Base-by-base conservation (phyloP, 768 basidiomycete species). In the Leucogyrophana mollusca region DNA sequence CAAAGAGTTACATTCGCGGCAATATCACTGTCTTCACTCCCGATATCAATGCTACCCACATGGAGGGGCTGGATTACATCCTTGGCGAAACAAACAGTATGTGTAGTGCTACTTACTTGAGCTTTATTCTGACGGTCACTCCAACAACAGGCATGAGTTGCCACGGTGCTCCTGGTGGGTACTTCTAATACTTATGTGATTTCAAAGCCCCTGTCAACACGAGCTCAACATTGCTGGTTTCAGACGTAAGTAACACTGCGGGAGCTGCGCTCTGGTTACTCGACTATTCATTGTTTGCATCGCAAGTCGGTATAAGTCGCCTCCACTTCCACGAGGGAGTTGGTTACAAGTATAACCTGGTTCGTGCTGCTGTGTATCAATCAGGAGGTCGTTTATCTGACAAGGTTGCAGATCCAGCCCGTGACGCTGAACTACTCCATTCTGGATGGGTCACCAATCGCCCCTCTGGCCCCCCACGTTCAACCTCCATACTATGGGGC, bases 321-420 rank as follows among this genome's bases (percentile, higher is more conserved):
- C 50, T 82, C 13, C 80, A 75, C 64, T 84, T 83, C 70, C 83
- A 87, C 56, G 71, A 80, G 45, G 85, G 84, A 13, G 68, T 87
- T 43, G 85, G 85, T 1, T 87, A 73, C 66, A 87, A 87, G 63
- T 87, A 86, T 56, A 82, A 78, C 56, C 67, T 85, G 43, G 84
- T 81, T 24, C 43, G 50, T 32, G 17, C 16, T 44, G 65, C 50
- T 1, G 27, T 13, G 30, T 21, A n/a, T 21, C n/a, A n/a, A 20
- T 20, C 24, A n/a, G 18, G 6, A 11, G 21, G 20, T 22, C 18
- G 21, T 33, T 16, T 38, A 32, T 24, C 38, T 11, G 6, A 35
- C 50, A 27, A 14, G 24, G 39, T 14, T 34, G 4, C 41, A 86
- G 85, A 74, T 88, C 39, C 85, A 87, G 61, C 86, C 85, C 4